Conservation (phyloP, 345 rosid species). For the Eucalyptus pumila region DNA sequence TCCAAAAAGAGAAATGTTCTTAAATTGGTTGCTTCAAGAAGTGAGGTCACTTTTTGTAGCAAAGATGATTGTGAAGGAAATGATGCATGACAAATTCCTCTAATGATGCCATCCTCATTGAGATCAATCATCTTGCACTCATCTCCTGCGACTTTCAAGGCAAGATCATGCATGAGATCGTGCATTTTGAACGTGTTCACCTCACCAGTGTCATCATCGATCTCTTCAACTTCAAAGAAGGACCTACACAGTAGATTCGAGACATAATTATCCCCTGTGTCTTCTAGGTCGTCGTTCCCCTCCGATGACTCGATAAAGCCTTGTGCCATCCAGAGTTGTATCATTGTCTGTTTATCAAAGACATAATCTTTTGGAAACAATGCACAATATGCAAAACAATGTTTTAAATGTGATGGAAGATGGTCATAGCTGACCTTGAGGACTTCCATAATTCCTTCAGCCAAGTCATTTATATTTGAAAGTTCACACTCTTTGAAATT, state of each 20-base stretch:
- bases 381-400: constrained; percentile 6
- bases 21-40: neutral
- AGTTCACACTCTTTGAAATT: neutral
- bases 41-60: rapidly evolving
- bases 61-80: rapidly evolving
- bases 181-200: neutral
- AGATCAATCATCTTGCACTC: neutral
- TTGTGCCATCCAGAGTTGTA: constrained; percentile 17
- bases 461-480: neutral
- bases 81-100: neutral
- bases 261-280: neutral
- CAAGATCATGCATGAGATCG: neutral
- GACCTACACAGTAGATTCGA: neutral
- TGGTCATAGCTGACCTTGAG: constrained; percentile 2
- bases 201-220: neutral
- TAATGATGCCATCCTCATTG: rapidly evolving
- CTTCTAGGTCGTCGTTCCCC: neutral
- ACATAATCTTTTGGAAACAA: neutral
- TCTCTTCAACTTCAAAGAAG: neutral
- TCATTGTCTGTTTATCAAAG: neutral
- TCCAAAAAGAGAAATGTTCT: neutral
- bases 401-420: constrained; percentile 5
- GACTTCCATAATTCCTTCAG: neutral
- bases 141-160: neutral
- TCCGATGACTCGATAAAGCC: neutral